Percentiles rank a stretch among this genome's conserved stretches.
Evolutionary conservation across 495 filamentous ascomycete genomes (phyloP).

Genomic region (Penicillium egyptiacum): DNA sequence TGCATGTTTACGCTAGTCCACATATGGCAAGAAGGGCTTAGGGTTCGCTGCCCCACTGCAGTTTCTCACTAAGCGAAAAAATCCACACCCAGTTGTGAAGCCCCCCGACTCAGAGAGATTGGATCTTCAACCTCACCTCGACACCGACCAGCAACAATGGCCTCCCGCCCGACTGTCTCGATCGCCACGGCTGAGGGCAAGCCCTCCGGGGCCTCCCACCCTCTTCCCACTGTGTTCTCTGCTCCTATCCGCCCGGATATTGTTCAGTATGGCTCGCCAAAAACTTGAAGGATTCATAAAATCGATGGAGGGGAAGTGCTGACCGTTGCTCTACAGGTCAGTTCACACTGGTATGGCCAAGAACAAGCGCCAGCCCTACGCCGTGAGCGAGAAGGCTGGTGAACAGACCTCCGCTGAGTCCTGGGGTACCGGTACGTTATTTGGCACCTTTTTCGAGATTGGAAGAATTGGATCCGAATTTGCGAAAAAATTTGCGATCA

Average conservation of each 20-base stretch:
- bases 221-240: conserved; percentile 92
- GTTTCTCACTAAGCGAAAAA: conserved; percentile 48
- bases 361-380: conserved; percentile 99
- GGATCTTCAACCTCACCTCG: conserved; percentile 50
- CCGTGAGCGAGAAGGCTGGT: conserved; percentile 99
- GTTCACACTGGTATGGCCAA: conserved; percentile 99
- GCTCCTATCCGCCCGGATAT: conserved; percentile 97
- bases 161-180: conserved; percentile 91
- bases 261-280: conserved; percentile 68
- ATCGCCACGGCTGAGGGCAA: conserved; percentile 91
- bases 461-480: conserved; percentile 9
- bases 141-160: conserved; percentile 67
- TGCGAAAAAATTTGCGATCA: conserved; percentile 12
- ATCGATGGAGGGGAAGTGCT: conserved; percentile 33
- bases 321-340: conserved; percentile 50
- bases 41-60: conserved; percentile 33
- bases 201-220: conserved; percentile 79
- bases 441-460: conserved; percentile 22
- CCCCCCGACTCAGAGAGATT: conserved; percentile 33
- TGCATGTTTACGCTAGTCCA: conserved; percentile 8
- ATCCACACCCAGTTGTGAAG: conserved; percentile 35
- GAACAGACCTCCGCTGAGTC: conserved; percentile 99
- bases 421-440: conserved; percentile 95
- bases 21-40: conserved; percentile 39
- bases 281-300: conserved; percentile 16